These are phyloP conservation scores for Circinella minor DNA, from an alignment of 371 early-diverging fungal genomes.

Conservation along the genomic window DNA sequence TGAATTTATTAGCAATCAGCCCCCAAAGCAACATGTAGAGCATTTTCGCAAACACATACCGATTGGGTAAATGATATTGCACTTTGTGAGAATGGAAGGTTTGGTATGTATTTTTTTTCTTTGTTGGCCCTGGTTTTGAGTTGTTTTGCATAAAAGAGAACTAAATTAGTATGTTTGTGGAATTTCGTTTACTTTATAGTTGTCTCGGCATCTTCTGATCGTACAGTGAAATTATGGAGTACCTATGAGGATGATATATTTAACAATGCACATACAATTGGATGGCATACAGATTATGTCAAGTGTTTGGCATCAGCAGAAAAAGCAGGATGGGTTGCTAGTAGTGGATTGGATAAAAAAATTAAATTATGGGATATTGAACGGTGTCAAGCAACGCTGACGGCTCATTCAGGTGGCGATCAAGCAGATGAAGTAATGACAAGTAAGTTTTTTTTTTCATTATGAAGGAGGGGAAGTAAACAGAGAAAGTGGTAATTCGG, in stretches of 20 bases:
- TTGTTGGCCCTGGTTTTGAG: background rate
- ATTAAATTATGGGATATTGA: conserved; percentile 91
- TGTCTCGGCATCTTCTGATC: conserved; percentile 90
- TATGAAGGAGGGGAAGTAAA: background rate
- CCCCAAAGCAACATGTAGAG: conserved; percentile 56
- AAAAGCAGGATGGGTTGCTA: conserved; percentile 81
- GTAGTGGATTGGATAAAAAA: conserved; percentile 91
- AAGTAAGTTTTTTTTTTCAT: background rate
- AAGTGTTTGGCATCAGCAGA: conserved; percentile 78
- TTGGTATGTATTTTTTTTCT: conserved; percentile 27
- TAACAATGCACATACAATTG: conserved; percentile 63
- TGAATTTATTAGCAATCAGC: background rate
- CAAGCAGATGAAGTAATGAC: background rate
- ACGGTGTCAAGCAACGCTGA: conserved; percentile 29
- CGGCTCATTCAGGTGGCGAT: conserved; percentile 25
- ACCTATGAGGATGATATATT: conserved; percentile 53
- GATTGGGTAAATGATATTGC: conserved; percentile 97
- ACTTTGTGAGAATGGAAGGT: conserved; percentile 54
- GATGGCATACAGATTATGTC: conserved; percentile 88
- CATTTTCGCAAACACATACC: conserved; percentile 84
- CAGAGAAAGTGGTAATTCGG: no score
- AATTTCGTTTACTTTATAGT: conserved; percentile 47
- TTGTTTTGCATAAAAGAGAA: background rate
- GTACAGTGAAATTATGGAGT: conserved; percentile 85
- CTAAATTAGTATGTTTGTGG: background rate